phyloP scores from a whole-genome alignment of 83 land plant species.

The Diphasiastrum complanatum region DNA sequence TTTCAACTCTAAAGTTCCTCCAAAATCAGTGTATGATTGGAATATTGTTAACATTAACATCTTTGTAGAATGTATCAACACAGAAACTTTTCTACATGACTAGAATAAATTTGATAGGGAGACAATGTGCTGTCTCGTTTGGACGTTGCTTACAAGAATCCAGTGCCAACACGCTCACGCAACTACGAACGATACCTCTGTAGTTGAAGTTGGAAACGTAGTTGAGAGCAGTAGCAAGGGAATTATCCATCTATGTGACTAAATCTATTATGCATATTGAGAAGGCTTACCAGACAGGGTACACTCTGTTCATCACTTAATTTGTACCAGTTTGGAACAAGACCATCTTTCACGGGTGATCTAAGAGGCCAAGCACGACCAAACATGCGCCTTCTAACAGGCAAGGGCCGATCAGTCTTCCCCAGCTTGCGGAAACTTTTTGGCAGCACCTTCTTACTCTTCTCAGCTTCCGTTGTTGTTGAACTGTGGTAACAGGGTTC shows the following conservation, averaged over 20 bases:
- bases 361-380: constrained; percentile 92
- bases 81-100: too few species aligned
- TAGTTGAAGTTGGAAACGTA: too few species aligned
- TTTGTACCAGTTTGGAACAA: constrained; percentile 79
- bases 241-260: not conserved
- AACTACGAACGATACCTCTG: too few species aligned
- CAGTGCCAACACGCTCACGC: too few species aligned
- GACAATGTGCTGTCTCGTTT: too few species aligned
- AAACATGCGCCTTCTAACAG: constrained; percentile 84
- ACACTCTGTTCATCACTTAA: constrained; percentile 37
- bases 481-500: constrained; percentile 85
- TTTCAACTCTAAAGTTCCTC: too few species aligned
- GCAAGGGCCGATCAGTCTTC: constrained; percentile 60
- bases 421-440: constrained; percentile 70
- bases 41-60: too few species aligned
- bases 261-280: not conserved
- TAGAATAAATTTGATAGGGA: too few species aligned
- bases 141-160: too few species aligned
- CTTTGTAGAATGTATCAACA: too few species aligned
- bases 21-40: too few species aligned
- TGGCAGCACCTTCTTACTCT: constrained; percentile 44
- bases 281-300: constrained; percentile 67
- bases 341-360: constrained; percentile 64
- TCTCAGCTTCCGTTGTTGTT: constrained; percentile 2
- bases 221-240: not conserved